A percentile compares a stretch with the other conserved stretches of the same genome.
Conservation (phyloP, 1,139 yeast genomes). For the Tardiomyces blankii region DNA sequence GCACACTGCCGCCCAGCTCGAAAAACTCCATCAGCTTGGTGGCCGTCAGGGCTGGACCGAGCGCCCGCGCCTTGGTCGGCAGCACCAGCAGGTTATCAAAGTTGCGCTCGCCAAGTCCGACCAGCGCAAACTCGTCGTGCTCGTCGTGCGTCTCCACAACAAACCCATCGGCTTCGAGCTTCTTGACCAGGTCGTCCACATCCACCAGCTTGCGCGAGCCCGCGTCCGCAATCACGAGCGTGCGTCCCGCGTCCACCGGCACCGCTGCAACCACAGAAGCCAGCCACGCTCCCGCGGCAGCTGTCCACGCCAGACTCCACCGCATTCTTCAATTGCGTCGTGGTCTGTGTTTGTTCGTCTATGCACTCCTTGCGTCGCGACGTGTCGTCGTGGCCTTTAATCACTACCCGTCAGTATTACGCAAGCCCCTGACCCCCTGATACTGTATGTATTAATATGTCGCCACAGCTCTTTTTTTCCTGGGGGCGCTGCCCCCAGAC, state of each 20-base stretch:
- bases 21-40: conserved; percentile 41
- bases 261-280: conserved; percentile 7
- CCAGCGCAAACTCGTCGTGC: conserved; percentile 27
- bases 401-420: too few relatives aligned
- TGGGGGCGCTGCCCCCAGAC: too few relatives aligned
- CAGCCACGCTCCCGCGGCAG: conserved; percentile 1
- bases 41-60: conserved; percentile 35
- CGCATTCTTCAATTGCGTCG: background rate
- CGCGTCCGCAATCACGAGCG: conserved; percentile 18
- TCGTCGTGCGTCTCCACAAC: conserved; percentile 19
- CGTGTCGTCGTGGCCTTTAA: too few relatives aligned
- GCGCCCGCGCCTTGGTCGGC: conserved; percentile 32
- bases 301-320: background rate
- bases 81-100: conserved; percentile 46
- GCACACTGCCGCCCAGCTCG: conserved; percentile 60
- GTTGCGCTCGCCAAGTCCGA: conserved; percentile 31
- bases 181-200: conserved; percentile 24
- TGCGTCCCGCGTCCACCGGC: conserved; percentile 12
- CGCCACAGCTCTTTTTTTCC: too few relatives aligned
- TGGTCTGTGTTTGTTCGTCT: background rate
- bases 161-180: conserved; percentile 22
- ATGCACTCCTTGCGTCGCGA: too few relatives aligned
- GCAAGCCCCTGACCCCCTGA: too few relatives aligned
- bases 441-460: too few relatives aligned
- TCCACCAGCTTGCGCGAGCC: conserved; percentile 14